Evolutionary conservation across 257 asterid species (phyloP), one percentile per base, ranked within the genome.

Genomic region (Petunia secreta): DNA sequence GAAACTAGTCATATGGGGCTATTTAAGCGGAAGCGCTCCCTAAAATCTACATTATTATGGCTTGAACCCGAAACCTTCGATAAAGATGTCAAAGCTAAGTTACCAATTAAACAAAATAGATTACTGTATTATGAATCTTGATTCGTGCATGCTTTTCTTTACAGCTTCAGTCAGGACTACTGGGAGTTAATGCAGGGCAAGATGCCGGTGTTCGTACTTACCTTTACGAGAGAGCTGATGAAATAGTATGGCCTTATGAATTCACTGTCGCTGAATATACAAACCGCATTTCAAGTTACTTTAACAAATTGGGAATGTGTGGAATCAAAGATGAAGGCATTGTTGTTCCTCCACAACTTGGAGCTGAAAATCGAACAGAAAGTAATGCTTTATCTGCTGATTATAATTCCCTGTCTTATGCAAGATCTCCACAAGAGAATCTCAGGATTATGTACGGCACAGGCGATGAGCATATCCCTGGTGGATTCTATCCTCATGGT

Each of bases 291-390:
- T 89, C 93, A 1, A 78, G 34, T 38, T 73, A 85, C 36, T 85
- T 88, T 50, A 88, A 89, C 75, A 48, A 52, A 6, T 79, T 89
- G 82, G 90, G 79, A 0, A 80, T 4, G 66, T 75, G 89, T n/a
- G 93, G 90, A 3, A 40, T 83, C 57, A 88, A 71, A 75, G 93
- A 89, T 71, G 91, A 87, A 64, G 92, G 91, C 11, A 8, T 87
- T 11, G 0, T 83, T 0, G 92, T 89, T 46, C 86, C 91, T 7
- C 67, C 36, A 8, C 37, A 13, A 37, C 80, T 84, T 2, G 89
- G 92, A 8, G 89, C 89, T 0, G 92, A 89, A 76, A 75, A 68
- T 0, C 69, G 55, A 65, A 87, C 82, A 3, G 64, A 48, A 9
- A 80, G 87, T 83, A 89, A 89, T 48, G 84, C 87, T 48, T 52